phyloP scores from a whole-genome alignment of 306 rosid genomes.

The Phaseolus lunatus region DNA sequence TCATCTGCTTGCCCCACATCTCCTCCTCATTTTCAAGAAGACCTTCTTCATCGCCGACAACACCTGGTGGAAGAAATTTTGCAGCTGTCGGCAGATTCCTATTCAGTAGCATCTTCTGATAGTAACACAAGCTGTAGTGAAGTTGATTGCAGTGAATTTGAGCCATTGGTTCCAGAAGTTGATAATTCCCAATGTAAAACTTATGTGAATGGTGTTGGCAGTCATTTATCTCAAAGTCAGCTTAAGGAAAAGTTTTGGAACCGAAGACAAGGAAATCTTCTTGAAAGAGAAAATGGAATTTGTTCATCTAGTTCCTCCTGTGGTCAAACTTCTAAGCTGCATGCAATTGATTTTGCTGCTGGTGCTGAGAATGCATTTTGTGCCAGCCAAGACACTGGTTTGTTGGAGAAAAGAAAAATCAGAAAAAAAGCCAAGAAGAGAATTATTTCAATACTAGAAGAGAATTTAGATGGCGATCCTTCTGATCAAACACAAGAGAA shows the following conservation, averaged over 20 bases:
- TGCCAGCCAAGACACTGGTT: constrained; percentile 53
- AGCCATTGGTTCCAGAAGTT: constrained; percentile 50
- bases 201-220: constrained; percentile 51
- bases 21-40: constrained; percentile 94
- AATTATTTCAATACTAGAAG: constrained; percentile 58
- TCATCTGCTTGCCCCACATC: constrained; percentile 74
- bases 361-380: constrained; percentile 43
- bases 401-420: constrained; percentile 58
- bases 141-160: constrained; percentile 61
- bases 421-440: constrained; percentile 72
- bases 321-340: constrained; percentile 49
- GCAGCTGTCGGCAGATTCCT: constrained; percentile 89
- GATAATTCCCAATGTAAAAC: constrained; percentile 48
- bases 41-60: constrained; percentile 92
- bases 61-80: constrained; percentile 89
- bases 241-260: constrained; percentile 47
- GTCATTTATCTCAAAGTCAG: constrained; percentile 45
- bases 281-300: constrained; percentile 57
- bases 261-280: constrained; percentile 50
- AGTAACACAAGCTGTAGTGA: constrained; percentile 90
- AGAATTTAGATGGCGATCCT: constrained; percentile 52
- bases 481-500: constrained; percentile 46
- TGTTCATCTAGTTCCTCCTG: constrained; percentile 45
- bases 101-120: constrained; percentile 89
- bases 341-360: constrained; percentile 50